Evolutionary conservation across 208 protist genomes (phyloP).

Genomic region (Angomonas ambiguus): DNA sequence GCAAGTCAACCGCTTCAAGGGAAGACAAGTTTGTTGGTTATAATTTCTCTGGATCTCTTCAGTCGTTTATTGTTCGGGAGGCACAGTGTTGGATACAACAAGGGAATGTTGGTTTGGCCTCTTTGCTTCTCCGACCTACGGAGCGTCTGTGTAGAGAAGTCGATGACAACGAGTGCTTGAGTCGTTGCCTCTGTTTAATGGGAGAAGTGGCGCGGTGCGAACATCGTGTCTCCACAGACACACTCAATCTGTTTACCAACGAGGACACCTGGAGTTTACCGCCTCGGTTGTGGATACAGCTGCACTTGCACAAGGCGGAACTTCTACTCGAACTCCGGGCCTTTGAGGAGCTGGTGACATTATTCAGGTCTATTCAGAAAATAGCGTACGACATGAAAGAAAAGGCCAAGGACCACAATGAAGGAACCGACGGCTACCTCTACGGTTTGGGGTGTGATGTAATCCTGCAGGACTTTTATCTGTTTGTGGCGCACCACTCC

Average conservation of each 20-base stretch:
- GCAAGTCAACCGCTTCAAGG: neutral
- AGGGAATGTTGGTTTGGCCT: neutral
- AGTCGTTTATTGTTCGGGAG: neutral
- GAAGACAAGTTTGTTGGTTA: neutral
- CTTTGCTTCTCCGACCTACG: neutral
- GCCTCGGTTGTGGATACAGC: neutral
- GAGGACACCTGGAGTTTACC: neutral
- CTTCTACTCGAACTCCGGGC: neutral
- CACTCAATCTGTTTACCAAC: neutral
- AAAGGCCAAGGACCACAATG: neutral
- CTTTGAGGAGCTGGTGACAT: neutral
- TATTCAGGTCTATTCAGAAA: neutral
- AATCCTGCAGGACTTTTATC: neutral
- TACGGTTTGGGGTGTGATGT: neutral
- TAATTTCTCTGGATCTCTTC: neutral
- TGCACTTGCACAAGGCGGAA: neutral
- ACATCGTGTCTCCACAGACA: neutral
- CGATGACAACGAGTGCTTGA: slow-evolving; percentile 2
- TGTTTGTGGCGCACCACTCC: neutral
- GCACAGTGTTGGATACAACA: neutral
- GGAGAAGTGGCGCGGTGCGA: neutral
- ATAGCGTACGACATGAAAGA: neutral
- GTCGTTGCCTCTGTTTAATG: neutral
- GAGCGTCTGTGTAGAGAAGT: neutral
- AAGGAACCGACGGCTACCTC: neutral